phyloP scores from a whole-genome alignment of 257 asterid species.

The Solanum medicagineum region DNA sequence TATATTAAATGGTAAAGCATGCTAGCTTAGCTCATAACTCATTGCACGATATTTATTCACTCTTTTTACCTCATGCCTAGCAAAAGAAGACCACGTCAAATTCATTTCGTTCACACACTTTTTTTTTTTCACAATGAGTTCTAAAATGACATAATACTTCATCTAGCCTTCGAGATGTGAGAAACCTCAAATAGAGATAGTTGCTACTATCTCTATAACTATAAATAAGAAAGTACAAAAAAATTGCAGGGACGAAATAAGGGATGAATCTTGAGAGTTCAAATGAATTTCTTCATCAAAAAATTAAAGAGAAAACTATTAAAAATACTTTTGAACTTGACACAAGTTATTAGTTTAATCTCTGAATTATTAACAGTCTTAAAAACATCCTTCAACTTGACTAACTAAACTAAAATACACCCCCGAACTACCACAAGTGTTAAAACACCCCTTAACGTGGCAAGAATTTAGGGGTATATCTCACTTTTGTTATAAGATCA shows the following conservation, averaged over 20 bases:
- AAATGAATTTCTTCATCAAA: rapidly evolving
- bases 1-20: background rate
- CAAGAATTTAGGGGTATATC: no score
- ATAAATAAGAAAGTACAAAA: background rate
- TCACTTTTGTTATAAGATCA: no score
- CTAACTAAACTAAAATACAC: no score
- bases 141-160: background rate
- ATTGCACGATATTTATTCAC: background rate
- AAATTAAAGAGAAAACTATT: background rate
- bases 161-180: background rate
- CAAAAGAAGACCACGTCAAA: background rate
- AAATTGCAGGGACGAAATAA: background rate
- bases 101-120: background rate
- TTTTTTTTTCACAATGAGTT: background rate
- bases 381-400: no score
- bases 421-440: no score
- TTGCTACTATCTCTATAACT: background rate
- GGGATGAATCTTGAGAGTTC: background rate
- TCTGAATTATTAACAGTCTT: no score
- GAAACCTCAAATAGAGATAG: background rate
- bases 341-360: no score
- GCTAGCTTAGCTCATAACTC: background rate
- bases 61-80: background rate
- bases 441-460: no score
- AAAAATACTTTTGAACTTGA: no score